Conservation (phyloP, 2,329 filamentous ascomycete species). For the Dactylonectria estremocensis region DNA sequence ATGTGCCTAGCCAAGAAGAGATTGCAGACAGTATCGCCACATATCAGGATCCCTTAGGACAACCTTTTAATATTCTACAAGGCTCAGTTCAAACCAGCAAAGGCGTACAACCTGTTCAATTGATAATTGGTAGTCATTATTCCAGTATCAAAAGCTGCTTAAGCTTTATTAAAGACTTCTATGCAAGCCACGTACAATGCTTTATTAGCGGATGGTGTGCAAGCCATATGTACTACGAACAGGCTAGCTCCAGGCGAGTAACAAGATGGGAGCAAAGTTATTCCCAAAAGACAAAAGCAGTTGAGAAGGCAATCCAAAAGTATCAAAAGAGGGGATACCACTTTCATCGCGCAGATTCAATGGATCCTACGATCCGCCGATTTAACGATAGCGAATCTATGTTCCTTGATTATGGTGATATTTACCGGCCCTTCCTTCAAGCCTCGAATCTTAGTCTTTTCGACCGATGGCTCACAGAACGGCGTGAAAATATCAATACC, state of each 20-base stretch:
- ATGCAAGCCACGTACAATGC: constrained; percentile 30
- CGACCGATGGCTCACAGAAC: constrained; percentile 21
- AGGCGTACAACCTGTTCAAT: constrained; percentile 16
- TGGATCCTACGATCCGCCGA: constrained; percentile 13
- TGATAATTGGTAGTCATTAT: constrained; percentile 29
- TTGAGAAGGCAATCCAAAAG: constrained; percentile 23
- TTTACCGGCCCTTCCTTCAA: constrained; percentile 19
- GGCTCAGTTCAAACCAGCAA: constrained; percentile 17
- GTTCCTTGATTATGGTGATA: constrained; percentile 28
- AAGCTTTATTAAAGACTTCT: constrained; percentile 33
- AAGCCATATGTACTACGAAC: constrained; percentile 29
- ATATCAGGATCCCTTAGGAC: constrained; percentile 8
- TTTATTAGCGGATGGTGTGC: constrained; percentile 31
- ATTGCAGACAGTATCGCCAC: no score
- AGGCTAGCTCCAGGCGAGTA: constrained; percentile 16
- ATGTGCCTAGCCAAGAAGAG: neutral
- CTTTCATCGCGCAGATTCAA: constrained; percentile 2
- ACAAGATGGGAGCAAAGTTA: constrained; percentile 12
- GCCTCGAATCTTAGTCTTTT: constrained; percentile 8
- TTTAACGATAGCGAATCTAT: constrained; percentile 20
- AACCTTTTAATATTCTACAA: constrained; percentile 25
- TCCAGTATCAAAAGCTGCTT: constrained; percentile 21
- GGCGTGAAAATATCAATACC: constrained; percentile 18
- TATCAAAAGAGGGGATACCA: constrained; percentile 18
- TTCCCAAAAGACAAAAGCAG: neutral